A percentile compares a stretch with the other conserved stretches of the same genome.
These are phyloP conservation scores for Lepiota venenata DNA, from an alignment of 768 basidiomycete species.

Conservation along the genomic window DNA sequence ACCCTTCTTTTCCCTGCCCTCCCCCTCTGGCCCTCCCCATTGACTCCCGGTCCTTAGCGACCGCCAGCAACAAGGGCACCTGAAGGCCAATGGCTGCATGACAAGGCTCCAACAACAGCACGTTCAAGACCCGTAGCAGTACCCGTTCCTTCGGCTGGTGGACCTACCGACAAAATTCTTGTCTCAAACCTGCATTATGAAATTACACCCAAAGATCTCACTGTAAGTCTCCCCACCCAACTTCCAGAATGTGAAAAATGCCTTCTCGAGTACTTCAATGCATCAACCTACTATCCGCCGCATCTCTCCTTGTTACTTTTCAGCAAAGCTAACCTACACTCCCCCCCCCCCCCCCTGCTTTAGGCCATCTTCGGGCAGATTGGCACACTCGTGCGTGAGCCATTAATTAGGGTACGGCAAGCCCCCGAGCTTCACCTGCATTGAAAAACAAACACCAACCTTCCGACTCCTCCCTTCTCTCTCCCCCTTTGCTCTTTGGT, in stretches of 20 bases:
- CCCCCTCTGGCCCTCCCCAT: not conserved
- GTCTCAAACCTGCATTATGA: conserved; percentile 93
- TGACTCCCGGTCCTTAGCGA: conserved; percentile 36
- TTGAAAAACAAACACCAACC: conserved; percentile 47
- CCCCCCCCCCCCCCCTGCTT: too few species aligned
- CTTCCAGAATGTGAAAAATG: not conserved
- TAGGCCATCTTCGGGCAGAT: conserved; percentile 92
- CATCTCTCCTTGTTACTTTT: not conserved
- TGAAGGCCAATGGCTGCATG: conserved; percentile 74
- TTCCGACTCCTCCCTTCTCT: conserved; percentile 36
- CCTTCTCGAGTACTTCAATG: too few species aligned
- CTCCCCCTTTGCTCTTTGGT: conserved; percentile 29
- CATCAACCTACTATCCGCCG: not conserved
- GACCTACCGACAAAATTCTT: conserved; percentile 33
- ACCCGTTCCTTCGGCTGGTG: conserved; percentile 16
- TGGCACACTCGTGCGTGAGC: conserved; percentile 91
- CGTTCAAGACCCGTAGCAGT: conserved; percentile 18
- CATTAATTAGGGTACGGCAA: conserved; percentile 91
- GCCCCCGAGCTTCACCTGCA: conserved; percentile 60
- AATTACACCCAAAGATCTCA: conserved; percentile 83
- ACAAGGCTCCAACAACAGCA: conserved; percentile 45
- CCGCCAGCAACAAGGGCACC: conserved; percentile 44
- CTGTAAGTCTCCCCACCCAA: conserved; percentile 46
- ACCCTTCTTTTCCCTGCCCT: not conserved
- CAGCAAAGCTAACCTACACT: not conserved